These are phyloP conservation scores for Fusarium palustre DNA, from an alignment of 2,329 filamentous ascomycete species.

Conservation along the genomic window DNA sequence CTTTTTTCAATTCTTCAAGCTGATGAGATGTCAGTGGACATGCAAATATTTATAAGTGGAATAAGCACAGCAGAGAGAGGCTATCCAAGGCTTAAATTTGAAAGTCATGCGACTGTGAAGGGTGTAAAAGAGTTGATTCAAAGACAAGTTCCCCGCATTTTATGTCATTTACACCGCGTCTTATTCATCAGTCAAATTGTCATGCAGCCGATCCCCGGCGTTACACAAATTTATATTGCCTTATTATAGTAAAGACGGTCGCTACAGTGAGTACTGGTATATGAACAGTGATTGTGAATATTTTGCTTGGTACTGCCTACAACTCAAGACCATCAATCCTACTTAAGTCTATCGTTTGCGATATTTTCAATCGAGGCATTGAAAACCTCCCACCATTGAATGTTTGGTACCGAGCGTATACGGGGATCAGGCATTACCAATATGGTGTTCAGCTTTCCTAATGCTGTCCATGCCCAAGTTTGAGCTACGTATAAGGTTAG, in stretches of 20 bases:
- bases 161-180: neutral
- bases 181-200: neutral
- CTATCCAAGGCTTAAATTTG: neutral
- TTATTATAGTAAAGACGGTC: neutral
- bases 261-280: rapidly evolving
- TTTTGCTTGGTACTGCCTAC: neutral
- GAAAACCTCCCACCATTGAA: constrained; percentile 1
- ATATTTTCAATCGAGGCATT: neutral
- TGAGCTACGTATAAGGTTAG: neutral
- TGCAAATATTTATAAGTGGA: too few species aligned
- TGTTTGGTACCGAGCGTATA: neutral
- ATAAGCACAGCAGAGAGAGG: rapidly evolving
- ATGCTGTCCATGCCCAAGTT: constrained; percentile 11
- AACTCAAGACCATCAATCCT: neutral
- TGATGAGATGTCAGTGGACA: too few species aligned
- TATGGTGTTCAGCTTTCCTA: neutral
- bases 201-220: neutral
- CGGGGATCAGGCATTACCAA: constrained; percentile 13
- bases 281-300: neutral
- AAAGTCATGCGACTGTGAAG: neutral
- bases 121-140: neutral
- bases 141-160: constrained; percentile 12
- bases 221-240: rapidly evolving
- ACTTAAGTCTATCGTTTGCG: neutral
- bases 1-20: too few species aligned